Evolutionary conservation across 2,329 filamentous ascomycete species (phyloP).

Genomic region (Nigrograna mackinnonii): DNA sequence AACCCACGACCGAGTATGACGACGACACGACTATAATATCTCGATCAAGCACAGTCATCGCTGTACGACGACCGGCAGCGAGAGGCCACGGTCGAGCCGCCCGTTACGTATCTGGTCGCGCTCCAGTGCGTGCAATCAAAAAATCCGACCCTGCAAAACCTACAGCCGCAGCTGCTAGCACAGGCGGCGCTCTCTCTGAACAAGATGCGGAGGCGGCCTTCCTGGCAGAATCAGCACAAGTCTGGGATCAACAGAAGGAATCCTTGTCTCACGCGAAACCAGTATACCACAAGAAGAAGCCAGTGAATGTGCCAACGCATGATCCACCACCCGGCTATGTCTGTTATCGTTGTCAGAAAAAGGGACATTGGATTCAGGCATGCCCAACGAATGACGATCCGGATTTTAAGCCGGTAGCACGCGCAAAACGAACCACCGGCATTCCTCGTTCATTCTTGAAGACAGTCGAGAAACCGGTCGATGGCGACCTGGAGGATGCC

Average conservation of each 20-base stretch:
- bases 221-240: conserved; percentile 84
- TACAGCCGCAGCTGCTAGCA: conserved; percentile 56
- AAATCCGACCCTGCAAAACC: conserved; percentile 63
- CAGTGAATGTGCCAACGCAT: conserved; percentile 82
- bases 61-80: conserved; percentile 79
- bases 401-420: conserved; percentile 88
- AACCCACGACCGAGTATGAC: conserved; percentile 85
- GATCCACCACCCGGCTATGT: conserved; percentile 93
- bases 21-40: conserved; percentile 98
- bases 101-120: conserved; percentile 94
- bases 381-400: conserved; percentile 99
- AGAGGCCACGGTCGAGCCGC: conserved; percentile 90
- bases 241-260: conserved; percentile 92
- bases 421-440: conserved; percentile 94
- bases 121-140: conserved; percentile 80
- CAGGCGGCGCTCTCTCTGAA: conserved; percentile 71
- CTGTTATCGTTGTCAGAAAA: conserved; percentile 94
- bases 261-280: conserved; percentile 75
- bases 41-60: conserved; percentile 90
- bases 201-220: conserved; percentile 93
- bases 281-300: conserved; percentile 57
- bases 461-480: conserved; percentile 88
- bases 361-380: conserved; percentile 98
- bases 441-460: conserved; percentile 95
- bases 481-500: conserved; percentile 79